phyloP scores from a whole-genome alignment of 2,329 filamentous ascomycete species.

The Scytalidium sp. region DNA sequence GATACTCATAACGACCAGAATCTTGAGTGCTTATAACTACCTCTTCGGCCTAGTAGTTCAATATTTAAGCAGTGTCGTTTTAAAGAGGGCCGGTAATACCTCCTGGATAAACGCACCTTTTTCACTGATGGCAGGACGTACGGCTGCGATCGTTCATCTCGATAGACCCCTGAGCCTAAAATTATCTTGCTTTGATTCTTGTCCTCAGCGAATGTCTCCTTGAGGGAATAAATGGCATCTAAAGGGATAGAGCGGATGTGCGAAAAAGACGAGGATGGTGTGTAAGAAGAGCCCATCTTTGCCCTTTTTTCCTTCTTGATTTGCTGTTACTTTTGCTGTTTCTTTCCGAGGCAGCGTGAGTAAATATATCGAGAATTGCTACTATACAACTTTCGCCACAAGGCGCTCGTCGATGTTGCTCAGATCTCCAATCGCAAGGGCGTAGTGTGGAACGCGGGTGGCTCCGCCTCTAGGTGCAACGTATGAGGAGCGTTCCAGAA shows the following conservation, averaged over 20 bases:
- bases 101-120: constrained; percentile 20
- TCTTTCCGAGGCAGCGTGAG: too few species aligned
- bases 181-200: constrained; percentile 32
- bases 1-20: constrained; percentile 33
- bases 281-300: constrained; percentile 4
- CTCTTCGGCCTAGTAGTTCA: not conserved
- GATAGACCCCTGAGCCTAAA: constrained; percentile 35
- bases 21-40: too few species aligned
- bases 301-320: too few species aligned
- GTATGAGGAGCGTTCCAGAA: too few species aligned
- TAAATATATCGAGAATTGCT: too few species aligned
- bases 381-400: too few species aligned
- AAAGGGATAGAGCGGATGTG: constrained; percentile 16
- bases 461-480: too few species aligned
- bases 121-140: constrained; percentile 36
- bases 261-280: not conserved
- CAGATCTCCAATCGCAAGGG: too few species aligned
- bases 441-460: too few species aligned
- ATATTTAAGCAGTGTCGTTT: not conserved
- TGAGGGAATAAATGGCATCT: constrained; percentile 34
- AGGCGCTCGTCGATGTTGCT: too few species aligned
- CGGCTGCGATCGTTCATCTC: constrained; percentile 34
- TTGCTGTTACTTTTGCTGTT: too few species aligned
- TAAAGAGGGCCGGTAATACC: constrained; percentile 11
- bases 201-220: constrained; percentile 30